Percentiles rank a stretch among this genome's conserved stretches.
These are phyloP conservation scores for Tympanopsis confertula DNA, from an alignment of 2,329 filamentous ascomycete genomes.

Conservation along the genomic window DNA sequence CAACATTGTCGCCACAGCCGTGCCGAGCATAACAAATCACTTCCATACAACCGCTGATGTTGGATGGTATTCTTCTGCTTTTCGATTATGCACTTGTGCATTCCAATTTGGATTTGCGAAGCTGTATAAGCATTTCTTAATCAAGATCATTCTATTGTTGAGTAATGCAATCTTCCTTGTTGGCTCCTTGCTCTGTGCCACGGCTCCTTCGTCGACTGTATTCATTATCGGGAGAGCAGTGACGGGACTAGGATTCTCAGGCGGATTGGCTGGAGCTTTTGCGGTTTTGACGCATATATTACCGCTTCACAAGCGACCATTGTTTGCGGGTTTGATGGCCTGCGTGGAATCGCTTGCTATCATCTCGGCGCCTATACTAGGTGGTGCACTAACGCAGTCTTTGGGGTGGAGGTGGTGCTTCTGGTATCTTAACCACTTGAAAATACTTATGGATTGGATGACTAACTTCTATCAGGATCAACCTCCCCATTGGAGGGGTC, in stretches of 20 bases:
- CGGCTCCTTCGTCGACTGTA: conserved; percentile 28
- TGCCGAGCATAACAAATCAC: conserved; percentile 8
- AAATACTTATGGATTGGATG: too few relatives aligned
- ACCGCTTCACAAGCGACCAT: not conserved
- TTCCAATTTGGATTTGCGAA: conserved; percentile 18
- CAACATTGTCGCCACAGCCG: conserved; percentile 8
- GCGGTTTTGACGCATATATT: not conserved
- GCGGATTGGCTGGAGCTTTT: conserved; percentile 23
- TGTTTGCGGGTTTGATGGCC: not conserved
- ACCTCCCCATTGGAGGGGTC: too few relatives aligned
- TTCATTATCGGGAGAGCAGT: conserved; percentile 37
- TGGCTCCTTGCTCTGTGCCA: conserved; percentile 34
- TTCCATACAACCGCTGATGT: conserved; percentile 11
- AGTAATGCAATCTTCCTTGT: conserved; percentile 27
- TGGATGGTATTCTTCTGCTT: conserved; percentile 13
- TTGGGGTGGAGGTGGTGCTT: not conserved
- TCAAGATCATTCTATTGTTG: conserved; percentile 26
- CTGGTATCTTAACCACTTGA: too few relatives aligned
- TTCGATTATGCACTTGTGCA: conserved; percentile 13
- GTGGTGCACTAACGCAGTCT: not conserved
- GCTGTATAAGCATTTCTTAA: conserved; percentile 21
- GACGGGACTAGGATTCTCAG: conserved; percentile 32
- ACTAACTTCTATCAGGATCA: not conserved
- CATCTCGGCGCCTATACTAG: not conserved
- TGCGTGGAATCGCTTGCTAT: not conserved